A percentile compares a stretch with the other conserved stretches of the same genome.
Evolutionary conservation across 2,329 filamentous ascomycete species (phyloP).

Genomic region (Reticulascus tulasneorum): DNA sequence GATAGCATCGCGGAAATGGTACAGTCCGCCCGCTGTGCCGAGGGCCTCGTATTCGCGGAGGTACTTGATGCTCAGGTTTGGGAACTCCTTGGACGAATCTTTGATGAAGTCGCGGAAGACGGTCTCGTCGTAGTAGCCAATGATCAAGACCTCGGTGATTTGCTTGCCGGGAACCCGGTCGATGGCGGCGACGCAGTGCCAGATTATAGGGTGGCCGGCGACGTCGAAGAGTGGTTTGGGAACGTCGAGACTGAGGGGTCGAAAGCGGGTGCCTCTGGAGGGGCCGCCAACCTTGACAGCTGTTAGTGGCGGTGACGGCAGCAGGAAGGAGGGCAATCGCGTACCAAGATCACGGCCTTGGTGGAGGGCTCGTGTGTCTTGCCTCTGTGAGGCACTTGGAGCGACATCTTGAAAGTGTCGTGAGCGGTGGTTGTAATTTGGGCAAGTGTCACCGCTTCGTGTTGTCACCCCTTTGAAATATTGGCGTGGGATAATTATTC

Average conservation of each 20-base stretch:
- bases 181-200: constrained; percentile 91
- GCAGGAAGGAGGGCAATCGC: constrained; percentile 19
- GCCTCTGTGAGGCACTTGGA: constrained; percentile 51
- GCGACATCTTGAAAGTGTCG: constrained; percentile 38
- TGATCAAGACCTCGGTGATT: constrained; percentile 94
- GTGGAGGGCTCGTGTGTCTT: constrained; percentile 57
- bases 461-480: too few species aligned
- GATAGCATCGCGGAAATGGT: constrained; percentile 98
- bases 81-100: constrained; percentile 78
- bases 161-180: constrained; percentile 74
- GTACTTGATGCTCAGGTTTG: constrained; percentile 87
- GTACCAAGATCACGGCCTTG: constrained; percentile 92
- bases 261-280: constrained; percentile 91
- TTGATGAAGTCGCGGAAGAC: constrained; percentile 99
- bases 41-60: constrained; percentile 95
- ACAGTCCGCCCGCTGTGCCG: constrained; percentile 92
- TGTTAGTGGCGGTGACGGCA: constrained; percentile 16
- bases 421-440: constrained; percentile 4
- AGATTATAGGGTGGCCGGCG: constrained; percentile 96
- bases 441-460: constrained; percentile 15
- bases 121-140: constrained; percentile 97
- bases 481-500: too few species aligned
- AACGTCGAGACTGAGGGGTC: constrained; percentile 89
- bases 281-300: constrained; percentile 78
- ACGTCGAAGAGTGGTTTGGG: constrained; percentile 99